Base-by-base conservation (phyloP, 345 rosid genomes). In the Gossypium australe region DNA sequence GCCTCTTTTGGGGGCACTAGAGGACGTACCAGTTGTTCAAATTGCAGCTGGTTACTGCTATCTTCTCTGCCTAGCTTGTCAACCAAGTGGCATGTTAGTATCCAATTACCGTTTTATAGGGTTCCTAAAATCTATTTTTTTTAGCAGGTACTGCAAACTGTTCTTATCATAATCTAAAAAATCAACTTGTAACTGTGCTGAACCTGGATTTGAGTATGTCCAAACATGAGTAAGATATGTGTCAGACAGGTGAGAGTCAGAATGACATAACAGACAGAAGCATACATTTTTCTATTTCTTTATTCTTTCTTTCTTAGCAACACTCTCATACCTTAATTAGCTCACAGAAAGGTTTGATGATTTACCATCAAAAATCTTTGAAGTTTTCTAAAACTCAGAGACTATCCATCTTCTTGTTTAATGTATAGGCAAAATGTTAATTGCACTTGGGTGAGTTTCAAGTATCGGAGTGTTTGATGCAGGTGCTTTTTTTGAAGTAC, bases 1-100 rank as follows among this genome's bases (percentile, higher is more conserved):
- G 52, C 99, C 98, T 72, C 79, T 95, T 82, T 72, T 91, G 76
- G 98, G 99, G 4, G 87, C 90, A 16, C 83, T 93, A 63, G 97
- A 95, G 84, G 91, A 93, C 71, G 76, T 88, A 22, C 96, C 91
- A 0, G 93, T 93, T 9, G 96, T 95, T 57, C 99, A 95, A 70
- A 93, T 95, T 75, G 88, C 98, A 1, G 97, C 99, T 22, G 99
- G 99, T 73, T 90, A 82, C 74, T 93, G 99, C 85, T 93, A 90
- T 79, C 98, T 94, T 56, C 99, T 94, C 82, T 97, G 97, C 69
- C 80, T 92, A 72, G 94, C 97, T 67, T 94, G 87, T 78, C 90
- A 94, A 79, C 97, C 98, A 1, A 84, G 81, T 74, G 99, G 99
- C 76, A 89, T 92, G 99, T 94, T 82, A 94, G 98, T 87, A 77